A percentile compares a stretch with the other conserved stretches of the same genome.
phyloP scores from a whole-genome alignment of 805 yeast species.

The Wickerhamiella galacta region DNA sequence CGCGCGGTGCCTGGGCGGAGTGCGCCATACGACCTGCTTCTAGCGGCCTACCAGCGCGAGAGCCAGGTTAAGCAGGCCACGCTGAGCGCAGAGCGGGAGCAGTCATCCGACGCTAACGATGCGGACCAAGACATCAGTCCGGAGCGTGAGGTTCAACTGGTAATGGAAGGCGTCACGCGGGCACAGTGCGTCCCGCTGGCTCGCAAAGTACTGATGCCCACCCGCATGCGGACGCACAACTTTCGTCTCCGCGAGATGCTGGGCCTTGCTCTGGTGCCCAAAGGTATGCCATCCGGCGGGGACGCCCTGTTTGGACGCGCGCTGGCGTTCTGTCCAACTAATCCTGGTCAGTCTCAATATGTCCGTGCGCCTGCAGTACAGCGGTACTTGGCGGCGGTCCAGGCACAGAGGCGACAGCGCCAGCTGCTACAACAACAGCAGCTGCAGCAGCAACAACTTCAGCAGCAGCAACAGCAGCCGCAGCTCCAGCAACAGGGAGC shows the following conservation, averaged over 20 bases:
- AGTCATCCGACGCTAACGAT: conserved; percentile 20
- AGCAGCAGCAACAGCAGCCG: conserved; percentile 3
- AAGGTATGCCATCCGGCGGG: conserved; percentile 31
- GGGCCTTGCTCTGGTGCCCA: conserved; percentile 50
- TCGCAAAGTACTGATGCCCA: conserved; percentile 47
- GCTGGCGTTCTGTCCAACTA: conserved; percentile 56
- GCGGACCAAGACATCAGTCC: conserved; percentile 35
- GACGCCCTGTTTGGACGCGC: conserved; percentile 59
- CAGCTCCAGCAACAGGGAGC: conserved; percentile 1
- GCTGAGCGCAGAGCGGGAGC: conserved; percentile 15
- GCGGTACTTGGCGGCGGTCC: conserved; percentile 13
- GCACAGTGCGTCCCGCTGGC: conserved; percentile 72
- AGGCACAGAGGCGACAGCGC: conserved; percentile 11
- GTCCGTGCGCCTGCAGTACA: conserved; percentile 22
- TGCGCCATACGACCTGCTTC: conserved; percentile 65
- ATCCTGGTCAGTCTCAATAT: conserved; percentile 34
- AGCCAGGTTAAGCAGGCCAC: conserved; percentile 73
- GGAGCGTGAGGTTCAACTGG: conserved; percentile 82
- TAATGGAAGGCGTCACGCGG: conserved; percentile 65
- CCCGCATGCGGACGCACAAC: conserved; percentile 51
- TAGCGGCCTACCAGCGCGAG: conserved; percentile 75
- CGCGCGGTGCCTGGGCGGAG: conserved; percentile 79
- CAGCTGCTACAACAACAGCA: conserved; percentile 5
- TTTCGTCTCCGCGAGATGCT: conserved; percentile 87
- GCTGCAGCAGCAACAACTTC: conserved; percentile 3